These are phyloP conservation scores for Austropuccinia psidii DNA, from an alignment of 1,284 basidiomycete species.

Conservation along the genomic window DNA sequence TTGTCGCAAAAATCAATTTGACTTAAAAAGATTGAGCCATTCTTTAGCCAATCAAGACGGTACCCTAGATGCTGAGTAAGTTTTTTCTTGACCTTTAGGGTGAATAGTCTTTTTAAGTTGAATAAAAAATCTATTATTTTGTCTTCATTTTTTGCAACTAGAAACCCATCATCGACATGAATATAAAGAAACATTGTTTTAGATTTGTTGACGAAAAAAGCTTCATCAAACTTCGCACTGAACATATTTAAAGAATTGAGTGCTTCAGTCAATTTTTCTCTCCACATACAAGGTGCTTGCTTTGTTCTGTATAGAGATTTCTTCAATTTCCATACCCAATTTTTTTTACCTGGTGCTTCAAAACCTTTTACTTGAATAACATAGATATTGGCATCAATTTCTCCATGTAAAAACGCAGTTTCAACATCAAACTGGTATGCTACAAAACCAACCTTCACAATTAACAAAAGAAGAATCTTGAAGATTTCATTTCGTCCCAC, in stretches of 20 bases:
- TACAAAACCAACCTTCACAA: not conserved
- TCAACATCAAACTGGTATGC: conserved; percentile 5
- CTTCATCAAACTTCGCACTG: not conserved
- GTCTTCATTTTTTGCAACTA: not conserved
- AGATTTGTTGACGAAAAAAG: not conserved
- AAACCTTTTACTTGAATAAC: conserved; percentile 1
- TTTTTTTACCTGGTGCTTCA: not conserved
- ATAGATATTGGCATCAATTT: not conserved
- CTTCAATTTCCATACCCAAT: not conserved
- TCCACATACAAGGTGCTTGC: not conserved
- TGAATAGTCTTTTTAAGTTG: not conserved
- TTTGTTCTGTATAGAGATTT: conserved; percentile 11
- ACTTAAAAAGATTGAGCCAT: not conserved
- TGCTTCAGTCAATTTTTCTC: not conserved
- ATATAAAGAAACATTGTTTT: not conserved
- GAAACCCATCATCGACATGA: conserved; percentile 3
- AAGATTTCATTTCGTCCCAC: not conserved
- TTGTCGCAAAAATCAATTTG: not conserved
- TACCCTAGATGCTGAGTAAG: not conserved
- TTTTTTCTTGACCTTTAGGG: not conserved
- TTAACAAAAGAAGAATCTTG: not conserved
- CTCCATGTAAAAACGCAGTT: not conserved
- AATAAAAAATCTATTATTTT: not conserved
- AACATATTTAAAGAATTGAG: not conserved
- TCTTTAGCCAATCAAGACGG: not conserved